Base-by-base conservation (phyloP, 257 asterid species). In the Fraxinus pennsylvanica region DNA sequence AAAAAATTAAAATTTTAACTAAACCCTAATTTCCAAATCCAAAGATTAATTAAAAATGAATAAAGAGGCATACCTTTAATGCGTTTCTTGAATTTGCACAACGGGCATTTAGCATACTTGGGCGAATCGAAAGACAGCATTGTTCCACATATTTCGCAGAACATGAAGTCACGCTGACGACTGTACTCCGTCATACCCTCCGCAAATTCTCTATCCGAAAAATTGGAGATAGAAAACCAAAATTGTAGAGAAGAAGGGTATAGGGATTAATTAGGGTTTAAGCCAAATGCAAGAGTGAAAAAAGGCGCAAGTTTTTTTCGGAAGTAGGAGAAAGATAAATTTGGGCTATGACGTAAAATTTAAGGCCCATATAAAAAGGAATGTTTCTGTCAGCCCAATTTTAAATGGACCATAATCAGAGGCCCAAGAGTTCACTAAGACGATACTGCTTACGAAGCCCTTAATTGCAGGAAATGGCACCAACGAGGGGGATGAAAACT, bases 91-190 rank as follows among this genome's bases (percentile, higher is more conserved):
- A 71, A 81, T 77, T 82, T 86, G 89, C 98, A 94, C 61, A 80
- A 74, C 17, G 88, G 89, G 82, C 97, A 94, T 4, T 17, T 54
- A 50, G 83, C 92, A 81, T 71, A 52, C 81, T 80, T 84, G 1
- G 81, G 75, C 29, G 89, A 74, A 13, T 83, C 79, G 76, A 89
- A 88, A 6, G 89, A 74, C 57, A 94, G 76, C 92, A 92, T 79
- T 4, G 93, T 82, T 73, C 96, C 96, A 78, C 97, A 92, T 74
- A 84, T 39, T 68, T 84, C 87, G 81, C 97, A 94, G 88, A 92
- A 94, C 96, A 92, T 88, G 85, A 90, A 94, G 78, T 94, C 98
- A n/a, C 97, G 88, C 80, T 87, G 91, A 70, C 73, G 90, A 65
- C 88, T 68, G 82, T 89, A 87, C 5, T 88, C 92, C 82, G 87